These are phyloP conservation scores for Neopestalotiopsis sp. DNA, from an alignment of 2,329 filamentous ascomycete genomes.

Conservation along the genomic window DNA sequence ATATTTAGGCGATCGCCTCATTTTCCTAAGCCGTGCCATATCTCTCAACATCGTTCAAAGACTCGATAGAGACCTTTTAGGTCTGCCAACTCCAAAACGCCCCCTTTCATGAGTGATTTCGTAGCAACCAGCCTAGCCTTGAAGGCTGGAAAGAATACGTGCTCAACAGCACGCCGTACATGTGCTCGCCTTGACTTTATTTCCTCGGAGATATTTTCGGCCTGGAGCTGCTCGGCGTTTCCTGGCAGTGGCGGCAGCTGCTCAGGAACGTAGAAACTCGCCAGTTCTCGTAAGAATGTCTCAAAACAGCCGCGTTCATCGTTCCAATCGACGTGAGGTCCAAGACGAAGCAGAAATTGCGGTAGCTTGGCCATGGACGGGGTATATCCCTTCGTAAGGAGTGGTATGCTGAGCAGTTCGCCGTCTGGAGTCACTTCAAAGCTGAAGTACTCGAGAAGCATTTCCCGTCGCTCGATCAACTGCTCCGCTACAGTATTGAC, in stretches of 20 bases:
- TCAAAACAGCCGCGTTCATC: constrained; percentile 87
- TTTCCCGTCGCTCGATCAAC: constrained; percentile 77
- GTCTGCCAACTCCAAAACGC: constrained; percentile 85
- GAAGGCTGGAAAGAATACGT: constrained; percentile 89
- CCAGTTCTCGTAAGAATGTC: constrained; percentile 83
- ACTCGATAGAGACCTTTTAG: constrained; percentile 91
- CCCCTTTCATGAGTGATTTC: constrained; percentile 72
- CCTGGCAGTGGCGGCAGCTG: constrained; percentile 62
- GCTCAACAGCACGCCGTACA: constrained; percentile 78
- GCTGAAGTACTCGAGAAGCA: constrained; percentile 93
- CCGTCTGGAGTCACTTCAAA: constrained; percentile 81
- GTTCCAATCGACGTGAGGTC: constrained; percentile 86
- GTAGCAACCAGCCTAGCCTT: constrained; percentile 84
- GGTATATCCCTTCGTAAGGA: constrained; percentile 87
- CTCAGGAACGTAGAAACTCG: constrained; percentile 90
- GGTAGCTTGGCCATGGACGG: constrained; percentile 87
- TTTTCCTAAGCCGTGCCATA: not conserved
- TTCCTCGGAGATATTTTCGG: constrained; percentile 51
- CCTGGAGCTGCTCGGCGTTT: constrained; percentile 35
- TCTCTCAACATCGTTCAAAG: constrained; percentile 83
- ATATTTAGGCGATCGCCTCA: not conserved
- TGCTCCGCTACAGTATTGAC: constrained; percentile 69
- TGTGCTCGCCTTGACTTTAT: constrained; percentile 67
- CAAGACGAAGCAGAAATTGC: constrained; percentile 83
- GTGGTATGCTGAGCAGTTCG: constrained; percentile 77